Evolutionary conservation across 345 rosid genomes (phyloP).

Genomic region (Raphanus raphanistrum): DNA sequence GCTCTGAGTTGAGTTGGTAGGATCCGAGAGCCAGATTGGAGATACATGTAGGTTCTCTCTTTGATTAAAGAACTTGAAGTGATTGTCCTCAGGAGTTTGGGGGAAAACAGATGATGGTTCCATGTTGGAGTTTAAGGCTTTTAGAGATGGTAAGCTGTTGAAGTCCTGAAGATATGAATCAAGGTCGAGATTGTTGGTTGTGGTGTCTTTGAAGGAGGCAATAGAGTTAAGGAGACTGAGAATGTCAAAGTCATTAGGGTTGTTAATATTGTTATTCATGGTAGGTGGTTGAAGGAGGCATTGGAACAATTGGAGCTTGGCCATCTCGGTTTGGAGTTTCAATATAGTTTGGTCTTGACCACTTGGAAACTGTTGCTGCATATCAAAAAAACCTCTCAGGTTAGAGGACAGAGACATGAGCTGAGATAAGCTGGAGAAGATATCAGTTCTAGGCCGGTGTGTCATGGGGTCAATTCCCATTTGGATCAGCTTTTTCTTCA

Average conservation of each 20-base stretch:
- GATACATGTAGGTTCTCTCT: constrained; percentile 32
- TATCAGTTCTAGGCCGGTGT: constrained; percentile 65
- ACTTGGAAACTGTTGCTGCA: constrained; percentile 31
- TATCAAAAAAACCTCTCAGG: constrained; percentile 31
- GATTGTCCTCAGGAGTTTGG: constrained; percentile 20
- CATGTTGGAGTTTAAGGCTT: constrained; percentile 33
- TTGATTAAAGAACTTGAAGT: constrained; percentile 26
- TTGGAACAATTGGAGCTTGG: constrained; percentile 32
- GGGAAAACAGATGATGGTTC: constrained; percentile 28
- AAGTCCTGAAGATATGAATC: constrained; percentile 37
- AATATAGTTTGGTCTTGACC: constrained; percentile 28
- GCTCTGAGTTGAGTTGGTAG: constrained; percentile 17
- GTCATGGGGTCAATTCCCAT: constrained; percentile 85
- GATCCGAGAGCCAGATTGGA: constrained; percentile 38
- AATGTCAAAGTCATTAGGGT: constrained; percentile 36
- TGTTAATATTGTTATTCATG: constrained; percentile 22
- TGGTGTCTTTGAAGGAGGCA: constrained; percentile 30
- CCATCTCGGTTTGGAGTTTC: constrained; percentile 41
- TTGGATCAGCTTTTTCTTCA: constrained; percentile 74
- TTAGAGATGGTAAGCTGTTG: constrained; percentile 30
- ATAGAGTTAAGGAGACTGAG: constrained; percentile 31
- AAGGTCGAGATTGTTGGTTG: constrained; percentile 25
- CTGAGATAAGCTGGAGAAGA: constrained; percentile 40
- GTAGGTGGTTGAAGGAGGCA: constrained; percentile 36
- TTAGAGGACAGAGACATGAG: constrained; percentile 37